These are phyloP conservation scores for Epichloe uncinata DNA, from an alignment of 2,329 filamentous ascomycete genomes.

Conservation along the genomic window DNA sequence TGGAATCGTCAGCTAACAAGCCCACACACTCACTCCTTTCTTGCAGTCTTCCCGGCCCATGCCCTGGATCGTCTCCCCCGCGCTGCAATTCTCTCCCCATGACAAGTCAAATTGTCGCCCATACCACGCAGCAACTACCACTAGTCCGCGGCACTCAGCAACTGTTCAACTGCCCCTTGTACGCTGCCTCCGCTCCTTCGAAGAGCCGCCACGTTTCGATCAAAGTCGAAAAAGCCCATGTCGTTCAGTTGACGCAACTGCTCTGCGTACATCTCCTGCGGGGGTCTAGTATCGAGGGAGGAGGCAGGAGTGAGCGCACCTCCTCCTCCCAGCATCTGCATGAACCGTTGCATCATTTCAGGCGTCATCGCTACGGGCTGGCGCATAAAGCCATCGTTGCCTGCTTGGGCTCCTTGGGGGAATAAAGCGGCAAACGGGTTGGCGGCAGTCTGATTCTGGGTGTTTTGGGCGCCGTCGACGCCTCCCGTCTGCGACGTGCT, in stretches of 20 bases:
- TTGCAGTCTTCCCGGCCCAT: background rate
- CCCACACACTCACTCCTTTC: background rate
- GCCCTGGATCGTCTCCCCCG: background rate
- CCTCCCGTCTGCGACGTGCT: slow-evolving; percentile 12
- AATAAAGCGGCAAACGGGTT: slow-evolving; percentile 63
- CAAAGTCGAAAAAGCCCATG: slow-evolving; percentile 98
- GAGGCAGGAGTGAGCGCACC: slow-evolving; percentile 26
- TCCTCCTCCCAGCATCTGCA: slow-evolving; percentile 31
- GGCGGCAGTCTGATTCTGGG: slow-evolving; percentile 24
- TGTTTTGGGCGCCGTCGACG: slow-evolving; percentile 12
- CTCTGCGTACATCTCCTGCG: slow-evolving; percentile 83
- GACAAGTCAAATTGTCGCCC: background rate
- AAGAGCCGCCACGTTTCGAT: slow-evolving; percentile 78
- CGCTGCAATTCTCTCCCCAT: background rate
- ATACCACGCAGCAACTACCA: background rate
- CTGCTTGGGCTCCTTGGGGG: slow-evolving; percentile 15
- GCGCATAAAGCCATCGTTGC: slow-evolving; percentile 10
- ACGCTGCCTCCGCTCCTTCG: slow-evolving; percentile 85
- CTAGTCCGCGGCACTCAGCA: slow-evolving; percentile 32
- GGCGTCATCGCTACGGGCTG: slow-evolving; percentile 37
- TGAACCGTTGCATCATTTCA: slow-evolving; percentile 41
- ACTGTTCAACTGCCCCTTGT: slow-evolving; percentile 74
- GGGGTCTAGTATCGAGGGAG: slow-evolving; percentile 70
- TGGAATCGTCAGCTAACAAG: background rate
- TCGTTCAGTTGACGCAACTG: slow-evolving; percentile 91